Evolutionary conservation across 2,329 filamentous ascomycete species (phyloP), one percentile per base, ranked within the genome.

Genomic region (Trichoderma simmonsii): DNA sequence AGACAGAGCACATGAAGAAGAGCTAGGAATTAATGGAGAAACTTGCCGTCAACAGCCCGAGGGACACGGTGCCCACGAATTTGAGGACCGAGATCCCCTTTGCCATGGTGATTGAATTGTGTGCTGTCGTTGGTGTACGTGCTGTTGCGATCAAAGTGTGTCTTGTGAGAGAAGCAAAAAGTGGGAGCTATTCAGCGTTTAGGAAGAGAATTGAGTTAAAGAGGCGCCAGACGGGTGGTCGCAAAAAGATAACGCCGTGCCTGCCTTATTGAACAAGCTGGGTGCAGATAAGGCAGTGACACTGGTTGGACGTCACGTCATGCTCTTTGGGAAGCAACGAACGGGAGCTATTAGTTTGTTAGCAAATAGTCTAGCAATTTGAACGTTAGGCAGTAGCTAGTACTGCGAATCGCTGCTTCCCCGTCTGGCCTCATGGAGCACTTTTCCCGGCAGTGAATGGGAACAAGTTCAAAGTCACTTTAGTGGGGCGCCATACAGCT

Each of bases 41-140:
- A 85, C 92, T 78, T 88, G 97, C 94, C 73, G 94, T 97, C 81
- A 97, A 84, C 71, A 98, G 87, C 74, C 95, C 95, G 72, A 98
- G 87, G 77, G 92, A 95, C 76, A 97, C 89, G 66, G 94, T 97
- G 79, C 95, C 95, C 76, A 98, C 92, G 81, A 98, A 97, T 85
- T 98, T 98, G 84, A 93, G 90, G 81, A 92, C 84, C 71, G 93
- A 91, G 79, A 97, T 86, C 79, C 90, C 89, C 77, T 87, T 90
- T 77, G 88, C 89, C 77, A 89, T 86, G 89, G 94, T 92, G 82
- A 80, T 76, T 43, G 73, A 72, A 73, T 39, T 24, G 21, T 0
- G 21, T 39, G 28, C 9, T 57, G 64, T 57, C 54, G 11, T 21
- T 39, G n/a, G 43, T 51, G n/a, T 21, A 43, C 9, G 39, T n/a